Conservation (phyloP, 306 rosid genomes). For the Malus asiatica region DNA sequence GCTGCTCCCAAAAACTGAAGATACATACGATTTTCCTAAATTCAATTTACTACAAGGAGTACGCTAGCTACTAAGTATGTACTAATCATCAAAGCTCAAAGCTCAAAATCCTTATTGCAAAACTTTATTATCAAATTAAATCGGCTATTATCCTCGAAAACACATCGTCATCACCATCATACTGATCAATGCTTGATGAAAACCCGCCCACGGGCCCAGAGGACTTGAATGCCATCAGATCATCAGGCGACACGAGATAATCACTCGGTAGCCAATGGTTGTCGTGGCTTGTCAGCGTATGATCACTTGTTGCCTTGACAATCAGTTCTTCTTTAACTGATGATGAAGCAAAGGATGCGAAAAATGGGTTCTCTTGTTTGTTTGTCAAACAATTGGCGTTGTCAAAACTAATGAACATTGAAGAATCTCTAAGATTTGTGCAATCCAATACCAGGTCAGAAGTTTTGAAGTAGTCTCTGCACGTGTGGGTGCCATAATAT, state of each 20-base stretch:
- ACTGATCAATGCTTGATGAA: neutral
- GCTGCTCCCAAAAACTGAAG: neutral
- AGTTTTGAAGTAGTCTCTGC: slow-evolving; percentile 21
- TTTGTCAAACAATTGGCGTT: neutral
- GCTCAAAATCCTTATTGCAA: neutral
- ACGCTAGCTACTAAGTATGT: neutral
- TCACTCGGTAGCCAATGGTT: neutral
- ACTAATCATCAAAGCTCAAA: neutral
- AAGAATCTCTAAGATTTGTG: slow-evolving; percentile 14
- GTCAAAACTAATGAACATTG: slow-evolving; percentile 38
- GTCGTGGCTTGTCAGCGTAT: neutral
- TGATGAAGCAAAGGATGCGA: slow-evolving; percentile 11
- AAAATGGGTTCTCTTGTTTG: slow-evolving; percentile 2
- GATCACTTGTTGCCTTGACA: neutral
- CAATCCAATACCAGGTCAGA: slow-evolving; percentile 40
- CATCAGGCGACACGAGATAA: neutral
- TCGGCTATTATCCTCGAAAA: too few relatives aligned
- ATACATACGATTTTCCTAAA: neutral
- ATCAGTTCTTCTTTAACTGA: neutral
- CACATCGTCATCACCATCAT: neutral
- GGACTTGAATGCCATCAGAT: neutral
- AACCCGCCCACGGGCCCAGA: neutral
- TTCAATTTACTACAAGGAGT: neutral
- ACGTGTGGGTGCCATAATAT: slow-evolving; percentile 42
- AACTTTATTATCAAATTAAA: neutral